Evolutionary conservation across 345 rosid species (phyloP).

Genomic region (Psidium guajava): DNA sequence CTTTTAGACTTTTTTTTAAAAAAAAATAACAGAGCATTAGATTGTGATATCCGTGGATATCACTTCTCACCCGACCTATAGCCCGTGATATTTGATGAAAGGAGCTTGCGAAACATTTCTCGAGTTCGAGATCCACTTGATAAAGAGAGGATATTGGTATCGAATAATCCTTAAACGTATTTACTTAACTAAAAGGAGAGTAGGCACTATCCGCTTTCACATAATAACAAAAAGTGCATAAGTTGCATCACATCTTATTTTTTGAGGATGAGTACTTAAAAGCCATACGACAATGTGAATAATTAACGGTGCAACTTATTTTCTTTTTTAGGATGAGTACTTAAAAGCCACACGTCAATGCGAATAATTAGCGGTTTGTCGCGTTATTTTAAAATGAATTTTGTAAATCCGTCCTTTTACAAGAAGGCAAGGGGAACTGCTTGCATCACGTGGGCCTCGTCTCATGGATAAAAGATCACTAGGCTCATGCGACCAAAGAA

Average conservation of each 20-base stretch:
- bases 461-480: not conserved
- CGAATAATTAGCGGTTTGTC: not conserved
- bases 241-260: not conserved
- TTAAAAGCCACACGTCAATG: too few relatives aligned
- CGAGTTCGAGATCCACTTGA: too few relatives aligned
- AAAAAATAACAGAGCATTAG: too few relatives aligned
- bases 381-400: not conserved
- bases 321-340: too few relatives aligned
- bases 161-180: too few relatives aligned
- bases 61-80: not conserved
- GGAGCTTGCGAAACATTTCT: not conserved
- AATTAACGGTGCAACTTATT: not conserved
- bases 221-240: not conserved
- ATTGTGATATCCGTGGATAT: not conserved
- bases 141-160: too few relatives aligned
- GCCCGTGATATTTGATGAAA: not conserved
- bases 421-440: not conserved
- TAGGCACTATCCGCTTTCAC: too few relatives aligned
- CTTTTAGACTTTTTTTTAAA: too few relatives aligned
- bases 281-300: rapidly evolving
- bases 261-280: not conserved
- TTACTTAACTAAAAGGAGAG: too few relatives aligned
- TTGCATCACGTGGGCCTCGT: rapidly evolving
- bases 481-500: not conserved
- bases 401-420: not conserved